Conservation (phyloP, 495 filamentous ascomycete genomes). For the Trichoderma virens region DNA sequence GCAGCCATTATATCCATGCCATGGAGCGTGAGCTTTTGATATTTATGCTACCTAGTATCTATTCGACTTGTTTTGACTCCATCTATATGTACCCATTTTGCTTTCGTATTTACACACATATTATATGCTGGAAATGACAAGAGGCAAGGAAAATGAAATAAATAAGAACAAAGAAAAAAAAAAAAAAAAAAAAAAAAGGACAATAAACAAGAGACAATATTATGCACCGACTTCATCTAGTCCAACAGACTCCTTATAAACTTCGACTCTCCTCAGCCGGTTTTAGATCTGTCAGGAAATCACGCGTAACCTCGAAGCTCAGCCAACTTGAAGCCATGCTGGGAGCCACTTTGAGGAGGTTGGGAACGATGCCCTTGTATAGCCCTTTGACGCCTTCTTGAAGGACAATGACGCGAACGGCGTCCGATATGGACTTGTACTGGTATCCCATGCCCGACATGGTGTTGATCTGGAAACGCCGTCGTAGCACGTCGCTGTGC, state of each 20-base stretch:
- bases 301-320: slow-evolving; percentile 87
- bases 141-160: background rate
- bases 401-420: slow-evolving; percentile 68
- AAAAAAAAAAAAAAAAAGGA: too few relatives aligned
- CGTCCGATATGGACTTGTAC: slow-evolving; percentile 81
- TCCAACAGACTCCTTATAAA: background rate
- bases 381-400: slow-evolving; percentile 65
- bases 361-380: slow-evolving; percentile 91
- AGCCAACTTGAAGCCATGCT: slow-evolving; percentile 99
- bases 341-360: slow-evolving; percentile 91
- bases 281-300: slow-evolving; percentile 63
- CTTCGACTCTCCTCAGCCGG: background rate
- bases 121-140: background rate
- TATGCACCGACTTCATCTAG: too few relatives aligned
- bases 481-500: slow-evolving; percentile 80
- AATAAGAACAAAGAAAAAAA: background rate
- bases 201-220: too few relatives aligned
- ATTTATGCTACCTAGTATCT: background rate
- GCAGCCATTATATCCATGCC: too few relatives aligned
- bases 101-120: background rate
- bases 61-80: background rate
- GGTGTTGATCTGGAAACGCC: slow-evolving; percentile 96
- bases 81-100: background rate
- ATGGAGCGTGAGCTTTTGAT: background rate
- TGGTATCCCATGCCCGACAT: slow-evolving; percentile 99